Base-by-base conservation (phyloP, 768 basidiomycete genomes). In the Russula sp. region DNA sequence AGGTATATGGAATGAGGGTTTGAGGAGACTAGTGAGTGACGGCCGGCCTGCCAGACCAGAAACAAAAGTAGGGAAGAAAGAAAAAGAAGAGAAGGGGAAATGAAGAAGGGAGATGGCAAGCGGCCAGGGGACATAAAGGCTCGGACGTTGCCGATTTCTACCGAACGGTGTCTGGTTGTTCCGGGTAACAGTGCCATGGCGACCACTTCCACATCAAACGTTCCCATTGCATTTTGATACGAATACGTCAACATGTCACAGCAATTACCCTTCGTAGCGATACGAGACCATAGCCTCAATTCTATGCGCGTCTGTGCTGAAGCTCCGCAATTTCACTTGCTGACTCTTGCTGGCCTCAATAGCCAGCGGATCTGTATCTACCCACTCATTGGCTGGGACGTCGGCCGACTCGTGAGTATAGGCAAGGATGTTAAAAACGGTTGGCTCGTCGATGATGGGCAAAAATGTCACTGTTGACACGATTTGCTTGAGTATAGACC, bases 261-360 rank as follows among this genome's bases (percentile, higher is more conserved):
- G 53, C 59, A 91, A 27, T 58, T 59, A 91, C 68, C 89, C 89
- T 63, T 93, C 94, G 66, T 94, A 94, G 42, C 94, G 84, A 78
- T 98, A 98, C 5, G 95, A 94, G 52, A 98, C 96, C 91, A 98
- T 92, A 6, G 95, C 94, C 73, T 98, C 91, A 71, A 99, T 91
- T 61, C 92, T 85, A 73, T 99, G 97, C n/a, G 95, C 85, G 74
- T 98, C 95, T 4, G 97, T 99, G 74, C 91, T 95, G 76, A 98
- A 99, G 72, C 85, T 94, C 69, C 96, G 80, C 77, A 99, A 82
- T 75, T 97, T 94, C 74, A 99, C 90, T 70, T 92, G 90, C 71
- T 92, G 90, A 72, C 87, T 91, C 77, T 95, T 94, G 70, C 90
- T 87, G 18, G 93, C 87, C 75, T 97, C 94, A 71, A 97, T 96